Percentiles rank a stretch among this genome's conserved stretches.
phyloP scores from a whole-genome alignment of 2,329 filamentous ascomycete species.

The Leptographium galeiforme region DNA sequence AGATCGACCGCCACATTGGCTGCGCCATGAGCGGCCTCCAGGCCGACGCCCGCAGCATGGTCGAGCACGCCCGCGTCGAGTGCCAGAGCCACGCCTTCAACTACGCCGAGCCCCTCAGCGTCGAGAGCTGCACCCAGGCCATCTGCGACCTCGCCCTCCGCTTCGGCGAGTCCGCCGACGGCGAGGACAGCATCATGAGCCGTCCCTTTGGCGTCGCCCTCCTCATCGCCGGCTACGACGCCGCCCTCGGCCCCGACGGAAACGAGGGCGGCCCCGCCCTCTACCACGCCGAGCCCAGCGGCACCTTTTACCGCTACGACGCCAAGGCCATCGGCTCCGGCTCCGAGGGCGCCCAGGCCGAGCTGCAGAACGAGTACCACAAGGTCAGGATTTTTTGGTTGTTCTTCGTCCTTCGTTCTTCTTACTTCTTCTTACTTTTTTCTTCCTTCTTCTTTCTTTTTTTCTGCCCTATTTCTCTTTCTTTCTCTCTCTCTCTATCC shows the following conservation, averaged over 20 bases:
- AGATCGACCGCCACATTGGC: constrained; percentile 97
- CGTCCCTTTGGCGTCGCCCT: constrained; percentile 93
- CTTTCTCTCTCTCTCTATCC: background rate
- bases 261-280: constrained; percentile 82
- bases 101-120: constrained; percentile 87
- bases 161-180: constrained; percentile 94
- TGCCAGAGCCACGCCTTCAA: constrained; percentile 96
- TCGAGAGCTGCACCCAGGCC: constrained; percentile 96
- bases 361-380: constrained; percentile 97
- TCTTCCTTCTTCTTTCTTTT: too few relatives aligned
- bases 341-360: constrained; percentile 92
- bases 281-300: constrained; percentile 95
- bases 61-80: constrained; percentile 96
- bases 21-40: constrained; percentile 98
- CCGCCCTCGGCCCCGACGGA: constrained; percentile 11
- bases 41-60: constrained; percentile 93
- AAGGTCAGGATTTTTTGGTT: constrained; percentile 39
- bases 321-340: constrained; percentile 97
- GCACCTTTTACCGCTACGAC: constrained; percentile 98
- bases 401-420: too few relatives aligned
- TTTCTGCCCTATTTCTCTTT: too few relatives aligned
- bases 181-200: constrained; percentile 97
- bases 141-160: constrained; percentile 94
- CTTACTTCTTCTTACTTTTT: too few relatives aligned
- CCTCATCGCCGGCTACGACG: constrained; percentile 87